Conservation (phyloP, 2,329 filamentous ascomycete species). For the Paraphaeosphaeria minitans region DNA sequence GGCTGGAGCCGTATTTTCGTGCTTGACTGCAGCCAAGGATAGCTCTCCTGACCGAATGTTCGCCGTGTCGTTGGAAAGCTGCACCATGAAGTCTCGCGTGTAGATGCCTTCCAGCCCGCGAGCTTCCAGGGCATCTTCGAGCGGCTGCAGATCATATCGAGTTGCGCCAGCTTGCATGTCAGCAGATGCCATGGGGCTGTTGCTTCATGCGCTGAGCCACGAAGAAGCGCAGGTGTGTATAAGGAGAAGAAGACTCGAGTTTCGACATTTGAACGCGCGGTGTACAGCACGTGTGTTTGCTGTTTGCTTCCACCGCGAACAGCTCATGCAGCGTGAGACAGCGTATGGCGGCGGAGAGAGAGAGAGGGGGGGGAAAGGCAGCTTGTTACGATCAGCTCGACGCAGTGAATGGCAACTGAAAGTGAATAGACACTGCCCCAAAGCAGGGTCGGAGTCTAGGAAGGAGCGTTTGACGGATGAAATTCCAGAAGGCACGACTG, state of each 20-base stretch:
- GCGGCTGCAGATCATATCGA: slow-evolving; percentile 3
- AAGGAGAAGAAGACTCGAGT: not conserved
- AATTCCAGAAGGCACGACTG: not conserved
- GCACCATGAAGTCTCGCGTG: slow-evolving; percentile 6
- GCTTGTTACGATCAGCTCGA: not conserved
- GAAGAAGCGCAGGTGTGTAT: not conserved
- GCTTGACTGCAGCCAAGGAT: not conserved
- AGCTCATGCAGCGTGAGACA: not conserved
- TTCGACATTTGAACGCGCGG: not conserved
- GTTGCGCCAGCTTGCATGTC: not conserved
- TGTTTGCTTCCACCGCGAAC: not conserved
- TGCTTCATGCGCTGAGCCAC: not conserved
- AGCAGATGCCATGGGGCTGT: slow-evolving; percentile 1
- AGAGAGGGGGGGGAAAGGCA: too few relatives aligned
- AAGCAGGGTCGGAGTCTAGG: not conserved
- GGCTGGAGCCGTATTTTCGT: not conserved
- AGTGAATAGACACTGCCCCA: not conserved
- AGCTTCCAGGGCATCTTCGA: slow-evolving; percentile 5
- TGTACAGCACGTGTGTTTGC: not conserved
- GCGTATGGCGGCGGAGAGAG: not conserved
- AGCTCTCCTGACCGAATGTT: slow-evolving; percentile 1
- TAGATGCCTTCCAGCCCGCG: slow-evolving; percentile 1
- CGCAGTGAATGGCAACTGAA: not conserved
- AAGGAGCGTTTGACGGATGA: not conserved
- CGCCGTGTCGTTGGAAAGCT: slow-evolving; percentile 3